Evolutionary conservation across 768 basidiomycete genomes (phyloP).

Genomic region (Lentinula sp.): DNA sequence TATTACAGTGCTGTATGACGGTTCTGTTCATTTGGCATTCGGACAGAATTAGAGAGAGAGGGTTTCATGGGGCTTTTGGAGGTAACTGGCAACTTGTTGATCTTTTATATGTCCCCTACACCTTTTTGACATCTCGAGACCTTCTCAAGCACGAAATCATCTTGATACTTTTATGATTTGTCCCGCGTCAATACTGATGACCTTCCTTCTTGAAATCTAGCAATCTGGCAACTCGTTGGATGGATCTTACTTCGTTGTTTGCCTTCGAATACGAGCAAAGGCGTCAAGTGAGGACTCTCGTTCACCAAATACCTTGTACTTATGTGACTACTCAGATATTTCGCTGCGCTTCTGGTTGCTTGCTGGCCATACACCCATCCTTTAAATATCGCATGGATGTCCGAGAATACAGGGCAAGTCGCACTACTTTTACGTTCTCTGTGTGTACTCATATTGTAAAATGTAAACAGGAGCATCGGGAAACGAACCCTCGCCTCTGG

Average conservation of each 20-base stretch:
- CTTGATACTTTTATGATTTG: no score
- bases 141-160: no score
- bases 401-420: constrained; percentile 28
- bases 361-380: constrained; percentile 34
- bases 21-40: constrained; percentile 10
- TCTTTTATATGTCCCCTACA: no score
- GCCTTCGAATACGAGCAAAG: constrained; percentile 19
- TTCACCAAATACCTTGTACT: not conserved
- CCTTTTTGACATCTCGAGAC: no score
- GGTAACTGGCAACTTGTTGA: constrained; percentile 5
- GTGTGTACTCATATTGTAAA: not conserved
- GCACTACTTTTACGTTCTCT: not conserved
- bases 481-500: constrained; percentile 30
- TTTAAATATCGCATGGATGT: constrained; percentile 34
- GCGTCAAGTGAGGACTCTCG: constrained; percentile 18
- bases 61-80: constrained; percentile 25
- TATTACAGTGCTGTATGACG: constrained; percentile 7
- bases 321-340: constrained; percentile 12
- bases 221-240: constrained; percentile 29
- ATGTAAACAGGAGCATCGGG: constrained; percentile 20
- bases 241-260: constrained; percentile 30
- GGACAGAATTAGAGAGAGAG: constrained; percentile 8
- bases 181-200: no score
- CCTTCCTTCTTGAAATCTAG: constrained; percentile 10
- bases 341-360: constrained; percentile 27